A percentile compares a stretch with the other conserved stretches of the same genome.
Conservation (phyloP, 2,329 filamentous ascomycete species). For the Sporothrix pseudoabietina region DNA sequence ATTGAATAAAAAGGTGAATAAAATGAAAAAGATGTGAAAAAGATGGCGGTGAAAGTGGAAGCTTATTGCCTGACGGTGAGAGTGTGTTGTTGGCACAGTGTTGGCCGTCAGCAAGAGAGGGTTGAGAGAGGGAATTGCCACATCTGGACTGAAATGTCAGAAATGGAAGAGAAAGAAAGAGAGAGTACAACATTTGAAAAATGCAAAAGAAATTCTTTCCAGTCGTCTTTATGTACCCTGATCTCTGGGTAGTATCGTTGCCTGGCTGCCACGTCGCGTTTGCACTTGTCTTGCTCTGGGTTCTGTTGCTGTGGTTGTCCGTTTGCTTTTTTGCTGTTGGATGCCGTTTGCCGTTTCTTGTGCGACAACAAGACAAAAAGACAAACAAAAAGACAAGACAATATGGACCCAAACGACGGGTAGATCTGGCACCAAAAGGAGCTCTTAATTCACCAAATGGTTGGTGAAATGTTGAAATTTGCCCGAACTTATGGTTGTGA, state of each 20-base stretch:
- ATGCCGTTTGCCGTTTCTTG: slow-evolving; percentile 19
- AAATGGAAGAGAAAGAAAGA: not conserved
- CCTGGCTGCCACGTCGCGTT: not conserved
- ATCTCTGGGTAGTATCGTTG: not conserved
- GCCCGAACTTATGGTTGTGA: too few species aligned
- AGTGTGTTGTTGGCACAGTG: not conserved
- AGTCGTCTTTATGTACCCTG: not conserved
- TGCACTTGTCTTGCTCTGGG: not conserved
- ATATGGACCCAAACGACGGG: not conserved
- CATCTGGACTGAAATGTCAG: too few species aligned
- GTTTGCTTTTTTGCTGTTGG: slow-evolving; percentile 4
- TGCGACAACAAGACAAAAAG: not conserved
- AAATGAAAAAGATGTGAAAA: too few species aligned
- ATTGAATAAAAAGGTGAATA: not conserved
- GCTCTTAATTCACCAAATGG: too few species aligned
- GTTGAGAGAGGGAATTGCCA: too few species aligned
- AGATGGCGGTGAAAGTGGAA: too few species aligned
- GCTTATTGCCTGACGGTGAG: too few species aligned
- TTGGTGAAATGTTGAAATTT: too few species aligned
- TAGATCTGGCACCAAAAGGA: not conserved
- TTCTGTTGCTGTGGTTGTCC: not conserved
- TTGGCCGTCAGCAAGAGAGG: not conserved
- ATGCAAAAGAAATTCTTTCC: not conserved
- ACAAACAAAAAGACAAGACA: not conserved
- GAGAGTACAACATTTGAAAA: not conserved